Base-by-base conservation (phyloP, 305 asterid species). In the Ruellia speciosa region DNA sequence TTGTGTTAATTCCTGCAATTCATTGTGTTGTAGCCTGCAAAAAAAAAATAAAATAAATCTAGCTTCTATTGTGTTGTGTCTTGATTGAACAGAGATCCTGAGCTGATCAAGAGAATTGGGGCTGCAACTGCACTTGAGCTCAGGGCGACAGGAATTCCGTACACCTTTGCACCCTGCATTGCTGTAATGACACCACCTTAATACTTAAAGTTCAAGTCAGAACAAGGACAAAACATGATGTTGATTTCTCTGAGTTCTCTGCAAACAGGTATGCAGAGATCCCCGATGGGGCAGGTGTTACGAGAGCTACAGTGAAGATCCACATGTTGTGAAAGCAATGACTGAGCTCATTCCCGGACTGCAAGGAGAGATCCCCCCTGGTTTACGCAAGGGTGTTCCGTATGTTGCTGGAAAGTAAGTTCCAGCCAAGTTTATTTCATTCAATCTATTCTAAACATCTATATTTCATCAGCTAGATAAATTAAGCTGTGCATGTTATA, bases 201-300 rank as follows among this genome's bases (percentile, higher is more conserved):
- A 1, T 35, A 17, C 6, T 43, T 16, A 0, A 4, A 35, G 48
- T 31, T 49, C 28, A 2, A 1, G 31, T 24, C 31, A 49, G 9
- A 49, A 16, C 8, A 59, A 62, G 1, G 7, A 48, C 19, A 0
- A 4, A 11, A 9, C 54, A 19, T 19, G 18, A 35, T 18, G 18
- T 6, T 9, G 33, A 34, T 18, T 33, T 24, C 31, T 24, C 31
- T 24, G 31, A 1, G 2, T 24, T 24, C 4, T 24, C 31, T 24
- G 31, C 31, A 24, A 24, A 43, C 59, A 84, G 94, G 87, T 84
- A 13, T 84, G 94, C 52, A 72, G 94, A 63, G 89, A 84, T 69
- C 94, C 94, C 3, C 79, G 89, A 68, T 79, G 87, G 89, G 89
- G 94, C 9, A 72, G 94, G 72, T 81, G 94, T 66, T 84, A 57